Percentiles rank a stretch among this genome's conserved stretches.
Evolutionary conservation across 129 eudicot species (phyloP).

Genomic region (Logfia minima): DNA sequence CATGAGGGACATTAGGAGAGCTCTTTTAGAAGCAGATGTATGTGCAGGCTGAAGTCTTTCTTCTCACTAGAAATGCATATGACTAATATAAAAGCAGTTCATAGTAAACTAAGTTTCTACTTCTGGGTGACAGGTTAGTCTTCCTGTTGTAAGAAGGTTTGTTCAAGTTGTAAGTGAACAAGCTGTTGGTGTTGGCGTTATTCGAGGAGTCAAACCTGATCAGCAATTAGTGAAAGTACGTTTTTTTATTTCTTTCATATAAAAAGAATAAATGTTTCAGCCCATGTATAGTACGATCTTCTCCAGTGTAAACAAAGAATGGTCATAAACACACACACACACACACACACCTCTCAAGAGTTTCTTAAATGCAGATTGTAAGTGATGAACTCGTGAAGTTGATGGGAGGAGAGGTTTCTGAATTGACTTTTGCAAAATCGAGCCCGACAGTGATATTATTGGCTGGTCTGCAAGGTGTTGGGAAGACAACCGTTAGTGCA

Average conservation of each 20-base stretch:
- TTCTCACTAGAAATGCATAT: constrained; percentile 2
- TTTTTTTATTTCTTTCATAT: background rate
- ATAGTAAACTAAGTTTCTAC: constrained; percentile 6
- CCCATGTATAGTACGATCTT: background rate
- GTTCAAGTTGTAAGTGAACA: constrained; percentile 83
- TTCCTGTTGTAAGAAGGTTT: constrained; percentile 97
- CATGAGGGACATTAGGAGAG: constrained; percentile 93
- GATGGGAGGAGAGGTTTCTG: constrained; percentile 98
- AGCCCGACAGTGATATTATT: constrained; percentile 80
- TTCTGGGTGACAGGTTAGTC: constrained; percentile 72
- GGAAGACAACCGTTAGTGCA: constrained; percentile 94
- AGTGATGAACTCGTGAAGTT: constrained; percentile 86
- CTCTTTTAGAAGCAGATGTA: constrained; percentile 98
- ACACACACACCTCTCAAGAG: background rate
- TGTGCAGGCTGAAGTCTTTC: constrained; percentile 17
- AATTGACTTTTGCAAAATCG: constrained; percentile 71
- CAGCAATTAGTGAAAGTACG: constrained; percentile 95
- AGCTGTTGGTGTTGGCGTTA: constrained; percentile 87
- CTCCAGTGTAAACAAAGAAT: background rate
- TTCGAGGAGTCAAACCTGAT: constrained; percentile 87
- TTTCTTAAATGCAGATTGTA: constrained; percentile 61
- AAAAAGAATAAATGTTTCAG: background rate
- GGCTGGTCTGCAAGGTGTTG: constrained; percentile 99
- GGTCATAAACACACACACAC: background rate
- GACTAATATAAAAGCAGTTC: background rate